Percentiles rank a stretch among this genome's conserved stretches.
phyloP scores from a whole-genome alignment of 345 rosid genomes.

The Brassica nigra region DNA sequence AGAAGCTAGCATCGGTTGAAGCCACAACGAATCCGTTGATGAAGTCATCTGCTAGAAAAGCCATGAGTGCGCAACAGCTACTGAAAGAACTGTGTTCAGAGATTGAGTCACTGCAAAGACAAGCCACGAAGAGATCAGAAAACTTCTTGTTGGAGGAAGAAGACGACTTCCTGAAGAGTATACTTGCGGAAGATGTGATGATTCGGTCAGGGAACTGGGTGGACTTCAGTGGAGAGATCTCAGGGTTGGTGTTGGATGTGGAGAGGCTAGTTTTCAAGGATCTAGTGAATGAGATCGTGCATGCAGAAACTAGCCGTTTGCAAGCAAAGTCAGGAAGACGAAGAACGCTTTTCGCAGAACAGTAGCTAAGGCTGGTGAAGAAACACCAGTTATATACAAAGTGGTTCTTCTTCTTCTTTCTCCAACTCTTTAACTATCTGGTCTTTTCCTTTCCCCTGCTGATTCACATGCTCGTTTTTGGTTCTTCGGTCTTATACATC shows the following conservation, averaged over 20 bases:
- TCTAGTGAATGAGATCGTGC: constrained; percentile 71
- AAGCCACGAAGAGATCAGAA: constrained; percentile 48
- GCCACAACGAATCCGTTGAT: constrained; percentile 54
- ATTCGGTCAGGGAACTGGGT: constrained; percentile 68
- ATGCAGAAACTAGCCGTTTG: constrained; percentile 47
- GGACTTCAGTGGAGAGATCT: constrained; percentile 51
- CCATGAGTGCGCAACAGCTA: constrained; percentile 71
- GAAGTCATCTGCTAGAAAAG: constrained; percentile 50
- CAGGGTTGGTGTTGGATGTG: constrained; percentile 69
- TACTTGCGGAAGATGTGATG: constrained; percentile 70
- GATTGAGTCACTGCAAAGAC: constrained; percentile 59
- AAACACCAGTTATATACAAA: constrained; percentile 2
- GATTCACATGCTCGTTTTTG: constrained; percentile 15
- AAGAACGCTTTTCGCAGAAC: constrained; percentile 58
- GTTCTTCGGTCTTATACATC: not conserved
- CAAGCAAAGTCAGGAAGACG: constrained; percentile 53
- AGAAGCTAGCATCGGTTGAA: constrained; percentile 54
- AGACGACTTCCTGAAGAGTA: constrained; percentile 57
- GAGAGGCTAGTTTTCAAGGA: constrained; percentile 87
- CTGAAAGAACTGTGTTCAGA: constrained; percentile 70
- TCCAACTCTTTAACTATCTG: too few relatives aligned
- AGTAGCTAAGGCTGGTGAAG: constrained; percentile 37
- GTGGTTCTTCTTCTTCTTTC: too few relatives aligned
- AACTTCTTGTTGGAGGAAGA: constrained; percentile 50
- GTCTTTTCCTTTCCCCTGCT: constrained; percentile 10